These are phyloP conservation scores for Phytophthora pinifolia DNA, from an alignment of 352 stramenopile species.

Conservation along the genomic window DNA sequence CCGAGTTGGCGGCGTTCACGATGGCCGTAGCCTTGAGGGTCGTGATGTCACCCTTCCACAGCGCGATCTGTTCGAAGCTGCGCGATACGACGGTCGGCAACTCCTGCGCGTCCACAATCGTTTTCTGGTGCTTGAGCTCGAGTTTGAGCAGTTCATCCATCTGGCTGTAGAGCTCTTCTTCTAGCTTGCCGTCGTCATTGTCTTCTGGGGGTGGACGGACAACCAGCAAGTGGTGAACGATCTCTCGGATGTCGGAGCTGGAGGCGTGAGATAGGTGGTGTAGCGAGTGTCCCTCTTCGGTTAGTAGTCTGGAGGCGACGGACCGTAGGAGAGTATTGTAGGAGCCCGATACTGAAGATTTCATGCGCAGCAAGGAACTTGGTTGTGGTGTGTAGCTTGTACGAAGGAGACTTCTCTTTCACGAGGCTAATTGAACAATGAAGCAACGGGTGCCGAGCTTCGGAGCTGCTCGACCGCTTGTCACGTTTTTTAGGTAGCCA, in stretches of 20 bases:
- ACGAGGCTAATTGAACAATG: constrained; percentile 24
- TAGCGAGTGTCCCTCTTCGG: constrained; percentile 36
- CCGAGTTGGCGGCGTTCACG: constrained; percentile 67
- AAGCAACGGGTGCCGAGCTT: neutral
- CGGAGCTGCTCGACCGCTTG: neutral
- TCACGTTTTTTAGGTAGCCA: too few relatives aligned
- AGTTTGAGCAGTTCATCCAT: constrained; percentile 28
- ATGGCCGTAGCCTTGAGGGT: constrained; percentile 58
- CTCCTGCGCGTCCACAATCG: constrained; percentile 19
- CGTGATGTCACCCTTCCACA: constrained; percentile 77
- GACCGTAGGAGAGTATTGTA: constrained; percentile 36
- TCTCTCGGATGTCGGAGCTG: constrained; percentile 42
- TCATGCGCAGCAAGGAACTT: neutral
- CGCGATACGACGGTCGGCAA: constrained; percentile 14
- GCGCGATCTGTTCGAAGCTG: constrained; percentile 37
- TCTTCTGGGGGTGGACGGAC: constrained; percentile 40
- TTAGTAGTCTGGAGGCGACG: constrained; percentile 37
- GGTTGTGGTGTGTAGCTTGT: constrained; percentile 6
- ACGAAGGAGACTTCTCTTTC: neutral
- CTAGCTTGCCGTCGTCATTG: constrained; percentile 12
- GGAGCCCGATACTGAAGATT: constrained; percentile 17
- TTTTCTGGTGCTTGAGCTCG: constrained; percentile 27
- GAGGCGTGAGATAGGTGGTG: constrained; percentile 41
- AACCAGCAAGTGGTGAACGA: constrained; percentile 56
- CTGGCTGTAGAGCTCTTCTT: constrained; percentile 43